A percentile compares a stretch with the other conserved stretches of the same genome.
phyloP scores from a whole-genome alignment of 2,329 filamentous ascomycete genomes.

The Pestalotiopsis sp. region DNA sequence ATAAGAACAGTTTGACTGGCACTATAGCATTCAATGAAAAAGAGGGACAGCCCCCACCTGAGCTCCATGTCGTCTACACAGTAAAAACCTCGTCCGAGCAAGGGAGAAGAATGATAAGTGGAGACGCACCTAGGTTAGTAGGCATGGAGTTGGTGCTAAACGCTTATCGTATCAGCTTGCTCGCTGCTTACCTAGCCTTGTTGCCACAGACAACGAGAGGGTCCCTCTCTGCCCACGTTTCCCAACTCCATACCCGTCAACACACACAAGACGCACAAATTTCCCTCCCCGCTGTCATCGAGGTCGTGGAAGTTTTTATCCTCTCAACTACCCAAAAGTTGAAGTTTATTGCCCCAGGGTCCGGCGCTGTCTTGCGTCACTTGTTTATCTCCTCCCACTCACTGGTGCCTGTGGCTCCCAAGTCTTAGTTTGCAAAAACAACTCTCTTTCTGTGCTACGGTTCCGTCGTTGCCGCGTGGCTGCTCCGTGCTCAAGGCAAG shows the following conservation, averaged over 20 bases:
- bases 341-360: not conserved
- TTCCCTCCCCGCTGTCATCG: not conserved
- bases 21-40: no score
- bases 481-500: not conserved
- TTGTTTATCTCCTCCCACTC: not conserved
- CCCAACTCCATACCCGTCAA: slow-evolving; percentile 7
- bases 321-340: not conserved
- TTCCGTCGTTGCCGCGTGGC: not conserved
- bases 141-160: not conserved
- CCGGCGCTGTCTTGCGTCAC: not conserved
- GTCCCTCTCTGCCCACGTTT: not conserved
- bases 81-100: no score
- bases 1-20: no score
- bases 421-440: no score
- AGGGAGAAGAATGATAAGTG: no score
- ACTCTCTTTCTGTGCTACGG: not conserved
- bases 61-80: no score
- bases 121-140: no score
- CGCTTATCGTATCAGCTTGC: slow-evolving; percentile 1
- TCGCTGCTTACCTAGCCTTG: not conserved
- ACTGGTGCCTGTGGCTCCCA: not conserved
- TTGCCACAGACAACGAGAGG: slow-evolving; percentile 10
- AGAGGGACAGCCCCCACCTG: no score
- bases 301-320: not conserved
- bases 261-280: not conserved